These are phyloP conservation scores for Acaromyces ingoldii DNA, from an alignment of 1,284 basidiomycete species.

Conservation along the genomic window DNA sequence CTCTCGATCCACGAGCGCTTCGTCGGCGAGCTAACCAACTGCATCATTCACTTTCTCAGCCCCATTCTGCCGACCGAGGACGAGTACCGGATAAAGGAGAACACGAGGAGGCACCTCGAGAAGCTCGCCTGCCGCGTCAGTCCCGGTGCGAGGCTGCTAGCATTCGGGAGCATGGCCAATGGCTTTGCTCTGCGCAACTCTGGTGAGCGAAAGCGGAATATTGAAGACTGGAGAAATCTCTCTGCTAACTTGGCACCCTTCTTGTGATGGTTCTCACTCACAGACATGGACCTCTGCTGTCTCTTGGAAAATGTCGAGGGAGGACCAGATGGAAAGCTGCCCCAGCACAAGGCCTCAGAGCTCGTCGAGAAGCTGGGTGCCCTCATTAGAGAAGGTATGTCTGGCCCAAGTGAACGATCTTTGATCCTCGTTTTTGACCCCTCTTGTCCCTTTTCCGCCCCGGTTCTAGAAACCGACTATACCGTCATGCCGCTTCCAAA, in stretches of 20 bases:
- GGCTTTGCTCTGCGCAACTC: slow-evolving; percentile 91
- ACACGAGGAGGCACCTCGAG: slow-evolving; percentile 88
- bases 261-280: slow-evolving; percentile 15
- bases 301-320: slow-evolving; percentile 60
- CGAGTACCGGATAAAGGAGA: slow-evolving; percentile 66
- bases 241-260: slow-evolving; percentile 1
- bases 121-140: slow-evolving; percentile 89
- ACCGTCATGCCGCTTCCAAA: slow-evolving; percentile 92
- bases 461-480: slow-evolving; percentile 83
- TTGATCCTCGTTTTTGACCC: no score
- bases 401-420: no score
- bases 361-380: slow-evolving; percentile 90
- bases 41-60: slow-evolving; percentile 45
- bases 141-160: slow-evolving; percentile 80
- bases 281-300: slow-evolving; percentile 98
- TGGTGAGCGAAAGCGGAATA: slow-evolving; percentile 58
- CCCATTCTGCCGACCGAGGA: slow-evolving; percentile 50
- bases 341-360: slow-evolving; percentile 62
- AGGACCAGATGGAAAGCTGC: slow-evolving; percentile 10
- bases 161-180: slow-evolving; percentile 85
- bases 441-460: slow-evolving; percentile 76
- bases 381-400: slow-evolving; percentile 67
- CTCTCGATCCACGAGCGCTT: slow-evolving; percentile 25
- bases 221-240: no score
- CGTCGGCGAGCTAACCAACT: slow-evolving; percentile 44